Conservation (phyloP, 2,329 filamentous ascomycete genomes). For the Pseudogymnoascus sp. region DNA sequence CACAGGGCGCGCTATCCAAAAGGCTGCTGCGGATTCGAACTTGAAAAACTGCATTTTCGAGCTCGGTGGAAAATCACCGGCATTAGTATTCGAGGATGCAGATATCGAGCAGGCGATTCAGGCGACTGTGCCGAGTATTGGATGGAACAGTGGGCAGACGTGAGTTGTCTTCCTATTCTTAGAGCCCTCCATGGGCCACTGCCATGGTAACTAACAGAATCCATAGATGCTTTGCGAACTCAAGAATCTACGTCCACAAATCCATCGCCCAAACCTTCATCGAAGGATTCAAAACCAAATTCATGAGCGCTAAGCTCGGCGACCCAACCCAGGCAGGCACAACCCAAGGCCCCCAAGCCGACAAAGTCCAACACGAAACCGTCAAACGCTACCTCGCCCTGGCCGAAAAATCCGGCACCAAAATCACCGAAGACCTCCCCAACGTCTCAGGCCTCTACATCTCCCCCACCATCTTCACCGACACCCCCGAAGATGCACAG, state of each 20-base stretch:
- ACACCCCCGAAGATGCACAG: constrained; percentile 1
- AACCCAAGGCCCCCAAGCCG: constrained; percentile 15
- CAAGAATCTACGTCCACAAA: constrained; percentile 24
- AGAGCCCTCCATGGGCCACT: background rate
- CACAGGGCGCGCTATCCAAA: constrained; percentile 44
- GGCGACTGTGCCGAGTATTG: constrained; percentile 19
- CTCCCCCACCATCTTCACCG: constrained; percentile 23
- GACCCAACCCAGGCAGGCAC: constrained; percentile 16
- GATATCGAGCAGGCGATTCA: constrained; percentile 31
- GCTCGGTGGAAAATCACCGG: constrained; percentile 49
- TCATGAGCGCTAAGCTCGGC: constrained; percentile 17
- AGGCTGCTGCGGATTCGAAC: constrained; percentile 39
- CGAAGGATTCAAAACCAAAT: constrained; percentile 20
- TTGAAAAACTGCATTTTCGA: constrained; percentile 50
- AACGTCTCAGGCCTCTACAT: constrained; percentile 19
- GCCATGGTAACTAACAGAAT: background rate
- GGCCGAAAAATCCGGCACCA: constrained; percentile 15
- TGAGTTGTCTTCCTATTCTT: constrained; percentile 2
- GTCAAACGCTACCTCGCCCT: constrained; percentile 22
- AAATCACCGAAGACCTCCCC: background rate
- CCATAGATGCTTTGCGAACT: constrained; percentile 21
- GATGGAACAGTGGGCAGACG: constrained; percentile 24
- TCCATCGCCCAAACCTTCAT: constrained; percentile 22
- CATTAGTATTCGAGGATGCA: constrained; percentile 47
- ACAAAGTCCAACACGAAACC: constrained; percentile 23